Percentiles rank a stretch among this genome's conserved stretches.
Conservation (phyloP, 1,284 basidiomycete species). For the Amylostereum areolatum region DNA sequence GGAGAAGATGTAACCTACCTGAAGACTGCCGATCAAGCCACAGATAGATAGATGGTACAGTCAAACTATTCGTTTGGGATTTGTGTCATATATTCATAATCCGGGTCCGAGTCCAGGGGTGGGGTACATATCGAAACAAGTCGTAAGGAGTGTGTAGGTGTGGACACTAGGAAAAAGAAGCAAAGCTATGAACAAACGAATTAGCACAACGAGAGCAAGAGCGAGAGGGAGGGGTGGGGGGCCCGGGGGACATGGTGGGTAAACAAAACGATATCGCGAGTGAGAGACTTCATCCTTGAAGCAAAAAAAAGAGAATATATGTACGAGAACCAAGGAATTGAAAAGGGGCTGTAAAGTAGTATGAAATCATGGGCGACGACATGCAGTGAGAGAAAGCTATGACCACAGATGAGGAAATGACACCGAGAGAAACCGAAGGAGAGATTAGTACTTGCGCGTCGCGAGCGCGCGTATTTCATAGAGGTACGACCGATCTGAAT, state of each 20-base stretch:
- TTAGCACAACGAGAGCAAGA: not conserved
- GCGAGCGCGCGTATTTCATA: constrained; percentile 78
- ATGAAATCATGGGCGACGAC: constrained; percentile 4
- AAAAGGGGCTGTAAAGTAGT: not conserved
- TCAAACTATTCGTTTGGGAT: not conserved
- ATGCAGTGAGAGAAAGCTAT: constrained; percentile 6
- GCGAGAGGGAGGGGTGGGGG: not conserved
- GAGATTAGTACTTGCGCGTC: constrained; percentile 64
- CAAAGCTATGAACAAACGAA: constrained; percentile 3
- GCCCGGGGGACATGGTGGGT: constrained; percentile 1
- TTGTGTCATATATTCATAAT: constrained; percentile 1
- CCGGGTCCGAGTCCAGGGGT: too few species aligned
- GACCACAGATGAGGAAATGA: constrained; percentile 7
- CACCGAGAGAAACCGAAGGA: constrained; percentile 4
- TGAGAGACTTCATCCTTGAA: not conserved
- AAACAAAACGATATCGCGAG: not conserved
- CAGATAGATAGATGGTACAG: too few species aligned
- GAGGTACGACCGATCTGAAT: constrained; percentile 54
- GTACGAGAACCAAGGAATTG: not conserved
- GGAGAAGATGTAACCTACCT: too few species aligned
- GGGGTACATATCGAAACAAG: constrained; percentile 5
- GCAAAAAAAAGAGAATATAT: not conserved
- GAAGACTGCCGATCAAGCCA: too few species aligned
- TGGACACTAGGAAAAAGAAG: not conserved
- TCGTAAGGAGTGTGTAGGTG: not conserved